Evolutionary conservation across 1,284 basidiomycete species (phyloP).

Genomic region (Pyrrhoderma lamaoense): DNA sequence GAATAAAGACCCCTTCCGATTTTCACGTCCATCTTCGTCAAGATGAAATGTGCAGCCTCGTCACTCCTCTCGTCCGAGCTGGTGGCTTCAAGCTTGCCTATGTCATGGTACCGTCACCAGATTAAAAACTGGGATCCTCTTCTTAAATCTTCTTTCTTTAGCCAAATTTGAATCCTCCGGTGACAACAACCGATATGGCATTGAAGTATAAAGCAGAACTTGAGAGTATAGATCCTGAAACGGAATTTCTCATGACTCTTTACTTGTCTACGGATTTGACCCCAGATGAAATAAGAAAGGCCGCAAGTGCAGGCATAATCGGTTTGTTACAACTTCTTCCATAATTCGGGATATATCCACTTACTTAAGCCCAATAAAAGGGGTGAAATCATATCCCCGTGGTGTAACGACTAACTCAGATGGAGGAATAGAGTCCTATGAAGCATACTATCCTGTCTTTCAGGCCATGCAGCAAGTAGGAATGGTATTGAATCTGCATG

Average conservation of each 20-base stretch:
- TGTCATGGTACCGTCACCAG: constrained; percentile 73
- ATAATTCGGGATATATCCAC: too few relatives aligned
- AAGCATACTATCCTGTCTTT: constrained; percentile 91
- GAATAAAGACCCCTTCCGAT: constrained; percentile 75
- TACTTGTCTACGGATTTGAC: constrained; percentile 91
- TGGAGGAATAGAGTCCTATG: constrained; percentile 94
- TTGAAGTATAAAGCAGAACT: constrained; percentile 76
- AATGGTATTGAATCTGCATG: constrained; percentile 96
- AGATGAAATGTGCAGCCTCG: constrained; percentile 73
- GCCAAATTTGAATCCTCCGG: constrained; percentile 94
- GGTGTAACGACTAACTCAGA: constrained; percentile 99
- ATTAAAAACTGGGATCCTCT: constrained; percentile 18
- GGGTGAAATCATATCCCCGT: constrained; percentile 95
- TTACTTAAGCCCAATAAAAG: too few relatives aligned
- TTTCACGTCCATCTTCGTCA: constrained; percentile 98
- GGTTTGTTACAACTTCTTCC: constrained; percentile 43
- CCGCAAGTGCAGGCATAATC: constrained; percentile 76
- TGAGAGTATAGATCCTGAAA: constrained; percentile 66
- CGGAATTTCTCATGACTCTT: constrained; percentile 92
- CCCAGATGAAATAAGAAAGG: constrained; percentile 86
- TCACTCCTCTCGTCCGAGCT: constrained; percentile 83
- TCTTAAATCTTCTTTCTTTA: constrained; percentile 27
- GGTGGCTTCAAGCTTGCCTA: constrained; percentile 93
- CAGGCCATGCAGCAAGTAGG: constrained; percentile 89
- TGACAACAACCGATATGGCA: constrained; percentile 81